phyloP scores from a whole-genome alignment of 2,329 filamentous ascomycete genomes.

The Nectriaceae sp. region DNA sequence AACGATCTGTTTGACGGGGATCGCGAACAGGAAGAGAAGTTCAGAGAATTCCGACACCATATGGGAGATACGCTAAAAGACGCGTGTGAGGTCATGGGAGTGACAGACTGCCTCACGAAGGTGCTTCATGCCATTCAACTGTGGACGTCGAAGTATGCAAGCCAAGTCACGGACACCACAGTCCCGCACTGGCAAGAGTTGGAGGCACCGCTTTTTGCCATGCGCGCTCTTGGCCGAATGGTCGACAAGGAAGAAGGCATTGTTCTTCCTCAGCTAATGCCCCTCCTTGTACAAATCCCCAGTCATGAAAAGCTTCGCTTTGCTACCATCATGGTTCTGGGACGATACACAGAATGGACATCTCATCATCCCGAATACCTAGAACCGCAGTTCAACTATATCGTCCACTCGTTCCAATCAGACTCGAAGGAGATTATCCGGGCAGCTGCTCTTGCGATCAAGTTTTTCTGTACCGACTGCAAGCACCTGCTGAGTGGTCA shows the following conservation, averaged over 20 bases:
- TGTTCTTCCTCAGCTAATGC: slow-evolving; percentile 89
- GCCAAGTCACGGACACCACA: slow-evolving; percentile 69
- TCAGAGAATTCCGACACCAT: slow-evolving; percentile 91
- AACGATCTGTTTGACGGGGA: slow-evolving; percentile 93
- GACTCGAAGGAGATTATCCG: slow-evolving; percentile 87
- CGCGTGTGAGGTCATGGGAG: slow-evolving; percentile 92
- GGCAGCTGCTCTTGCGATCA: slow-evolving; percentile 90
- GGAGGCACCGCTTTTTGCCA: slow-evolving; percentile 90
- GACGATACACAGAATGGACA: slow-evolving; percentile 97
- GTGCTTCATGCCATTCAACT: slow-evolving; percentile 81
- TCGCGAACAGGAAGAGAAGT: slow-evolving; percentile 93
- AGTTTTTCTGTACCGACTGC: slow-evolving; percentile 96
- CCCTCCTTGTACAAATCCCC: slow-evolving; percentile 89
- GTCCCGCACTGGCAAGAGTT: slow-evolving; percentile 97
- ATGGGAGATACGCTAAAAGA: slow-evolving; percentile 99
- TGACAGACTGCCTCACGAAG: slow-evolving; percentile 87
- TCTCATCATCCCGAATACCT: slow-evolving; percentile 90
- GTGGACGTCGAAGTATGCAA: slow-evolving; percentile 84
- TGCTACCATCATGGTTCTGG: slow-evolving; percentile 96
- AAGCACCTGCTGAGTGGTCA: slow-evolving; percentile 81
- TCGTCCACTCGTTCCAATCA: slow-evolving; percentile 88
- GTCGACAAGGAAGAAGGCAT: slow-evolving; percentile 85
- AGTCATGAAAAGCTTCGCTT: slow-evolving; percentile 98
- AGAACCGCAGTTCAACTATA: slow-evolving; percentile 91
- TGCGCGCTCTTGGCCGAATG: slow-evolving; percentile 96